Evolutionary conservation across 768 basidiomycete species (phyloP).

Genomic region (Rhodotorula taiwanensis): DNA sequence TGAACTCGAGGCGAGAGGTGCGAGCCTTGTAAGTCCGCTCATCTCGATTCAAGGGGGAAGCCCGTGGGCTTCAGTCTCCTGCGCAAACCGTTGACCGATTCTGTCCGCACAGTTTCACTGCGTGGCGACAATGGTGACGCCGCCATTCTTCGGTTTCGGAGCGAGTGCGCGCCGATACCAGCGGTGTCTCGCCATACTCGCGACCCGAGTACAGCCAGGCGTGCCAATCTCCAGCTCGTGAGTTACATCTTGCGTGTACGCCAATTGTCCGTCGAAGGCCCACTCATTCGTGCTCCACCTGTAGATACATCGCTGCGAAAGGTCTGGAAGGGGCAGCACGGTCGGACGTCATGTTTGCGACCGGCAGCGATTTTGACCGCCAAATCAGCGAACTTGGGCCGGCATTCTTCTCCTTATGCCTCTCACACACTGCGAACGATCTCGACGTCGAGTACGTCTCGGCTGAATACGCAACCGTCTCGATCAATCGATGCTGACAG

Average conservation of each 20-base stretch:
- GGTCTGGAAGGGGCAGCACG: conserved; percentile 16
- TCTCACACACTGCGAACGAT: neutral
- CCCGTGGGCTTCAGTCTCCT: no score
- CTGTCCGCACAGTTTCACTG: conserved; percentile 18
- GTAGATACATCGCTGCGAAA: conserved; percentile 10
- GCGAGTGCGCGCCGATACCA: conserved; percentile 16
- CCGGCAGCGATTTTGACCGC: conserved; percentile 13
- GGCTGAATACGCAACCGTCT: no score
- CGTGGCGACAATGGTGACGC: conserved; percentile 10
- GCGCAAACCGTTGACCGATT: rapidly evolving
- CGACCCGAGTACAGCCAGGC: conserved; percentile 3
- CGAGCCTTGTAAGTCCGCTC: conserved; percentile 13
- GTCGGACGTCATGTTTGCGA: conserved; percentile 23
- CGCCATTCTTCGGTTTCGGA: conserved; percentile 17
- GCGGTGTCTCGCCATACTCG: conserved; percentile 17
- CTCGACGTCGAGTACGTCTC: conserved; percentile 11
- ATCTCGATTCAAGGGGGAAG: no score
- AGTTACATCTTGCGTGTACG: neutral
- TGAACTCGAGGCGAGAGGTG: conserved; percentile 21
- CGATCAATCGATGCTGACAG: no score
- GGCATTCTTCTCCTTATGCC: conserved; percentile 14
- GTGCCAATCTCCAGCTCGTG: neutral
- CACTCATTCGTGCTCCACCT: neutral
- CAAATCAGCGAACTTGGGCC: conserved; percentile 22
- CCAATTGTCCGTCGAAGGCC: no score